Percentiles rank a stretch among this genome's conserved stretches.
These are phyloP conservation scores for Penicillium verhagenii DNA, from an alignment of 495 filamentous ascomycete species.

Conservation along the genomic window DNA sequence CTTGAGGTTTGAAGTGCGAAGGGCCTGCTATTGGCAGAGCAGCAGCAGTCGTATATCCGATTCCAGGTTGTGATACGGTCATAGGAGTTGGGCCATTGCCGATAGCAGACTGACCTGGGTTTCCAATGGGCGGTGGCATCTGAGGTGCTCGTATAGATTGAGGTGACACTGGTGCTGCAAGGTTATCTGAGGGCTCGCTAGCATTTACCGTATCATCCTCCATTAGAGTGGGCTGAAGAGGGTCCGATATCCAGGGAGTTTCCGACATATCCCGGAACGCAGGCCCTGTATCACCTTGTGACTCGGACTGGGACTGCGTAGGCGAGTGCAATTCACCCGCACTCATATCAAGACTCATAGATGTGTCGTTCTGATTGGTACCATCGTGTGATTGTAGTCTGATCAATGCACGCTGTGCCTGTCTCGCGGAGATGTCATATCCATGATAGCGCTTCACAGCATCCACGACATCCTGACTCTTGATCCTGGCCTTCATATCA, in stretches of 20 bases:
- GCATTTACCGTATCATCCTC: conserved; percentile 29
- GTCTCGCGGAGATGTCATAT: conserved; percentile 47
- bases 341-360: conserved; percentile 20
- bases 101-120: conserved; percentile 22
- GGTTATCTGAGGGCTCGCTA: conserved; percentile 21
- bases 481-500: conserved; percentile 42
- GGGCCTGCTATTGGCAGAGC: conserved; percentile 20
- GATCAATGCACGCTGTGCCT: conserved; percentile 46
- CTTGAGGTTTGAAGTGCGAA: conserved; percentile 23
- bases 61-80: conserved; percentile 22
- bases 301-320: conserved; percentile 18
- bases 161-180: conserved; percentile 18
- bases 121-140: conserved; percentile 21
- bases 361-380: conserved; percentile 22
- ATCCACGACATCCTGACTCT: conserved; percentile 42
- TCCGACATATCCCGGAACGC: conserved; percentile 31
- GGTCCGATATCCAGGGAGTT: conserved; percentile 38
- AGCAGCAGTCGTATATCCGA: conserved; percentile 20
- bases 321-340: conserved; percentile 23
- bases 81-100: conserved; percentile 21
- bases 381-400: conserved; percentile 36
- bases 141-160: conserved; percentile 24
- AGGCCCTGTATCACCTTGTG: conserved; percentile 18
- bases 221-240: conserved; percentile 28
- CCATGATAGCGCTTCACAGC: conserved; percentile 48